phyloP scores from a whole-genome alignment of 768 basidiomycete genomes.

The Tephrocybe sp. region DNA sequence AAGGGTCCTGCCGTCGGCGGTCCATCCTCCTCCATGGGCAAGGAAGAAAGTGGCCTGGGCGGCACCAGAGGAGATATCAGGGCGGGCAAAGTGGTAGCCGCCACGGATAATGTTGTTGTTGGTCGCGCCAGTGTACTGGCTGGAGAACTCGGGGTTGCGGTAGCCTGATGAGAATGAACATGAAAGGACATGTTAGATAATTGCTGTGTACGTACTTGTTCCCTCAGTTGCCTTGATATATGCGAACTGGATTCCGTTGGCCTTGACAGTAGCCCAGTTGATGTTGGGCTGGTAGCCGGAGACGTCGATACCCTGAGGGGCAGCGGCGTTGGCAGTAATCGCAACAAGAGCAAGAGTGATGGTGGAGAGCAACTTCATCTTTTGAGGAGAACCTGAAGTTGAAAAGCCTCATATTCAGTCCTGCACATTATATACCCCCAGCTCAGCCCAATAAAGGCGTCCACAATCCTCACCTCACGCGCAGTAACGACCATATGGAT shows the following conservation, averaged over 20 bases:
- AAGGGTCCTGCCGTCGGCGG: constrained; percentile 39
- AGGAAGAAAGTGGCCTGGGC: constrained; percentile 60
- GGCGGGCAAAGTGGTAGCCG: constrained; percentile 41
- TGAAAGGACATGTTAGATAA: neutral
- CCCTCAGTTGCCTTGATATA: constrained; percentile 69
- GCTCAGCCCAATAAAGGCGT: too few relatives aligned
- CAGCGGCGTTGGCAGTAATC: constrained; percentile 19
- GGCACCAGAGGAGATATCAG: constrained; percentile 50
- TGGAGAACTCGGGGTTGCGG: constrained; percentile 40
- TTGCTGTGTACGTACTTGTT: constrained; percentile 11
- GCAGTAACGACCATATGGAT: constrained; percentile 6
- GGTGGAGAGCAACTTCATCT: constrained; percentile 19
- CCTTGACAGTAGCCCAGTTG: constrained; percentile 49
- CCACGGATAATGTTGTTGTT: constrained; percentile 57
- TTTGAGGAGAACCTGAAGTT: neutral
- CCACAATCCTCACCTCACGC: too few relatives aligned
- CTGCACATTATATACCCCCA: constrained; percentile 15
- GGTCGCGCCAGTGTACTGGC: constrained; percentile 56
- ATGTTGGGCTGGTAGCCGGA: constrained; percentile 47
- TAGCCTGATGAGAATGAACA: constrained; percentile 29
- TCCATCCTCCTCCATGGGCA: constrained; percentile 43
- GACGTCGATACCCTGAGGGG: constrained; percentile 54
- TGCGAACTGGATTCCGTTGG: constrained; percentile 51
- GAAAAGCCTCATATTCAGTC: neutral
- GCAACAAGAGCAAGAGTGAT: constrained; percentile 15